Base-by-base conservation (phyloP, 2,329 filamentous ascomycete genomes). In the Aureobasidium zeae region DNA sequence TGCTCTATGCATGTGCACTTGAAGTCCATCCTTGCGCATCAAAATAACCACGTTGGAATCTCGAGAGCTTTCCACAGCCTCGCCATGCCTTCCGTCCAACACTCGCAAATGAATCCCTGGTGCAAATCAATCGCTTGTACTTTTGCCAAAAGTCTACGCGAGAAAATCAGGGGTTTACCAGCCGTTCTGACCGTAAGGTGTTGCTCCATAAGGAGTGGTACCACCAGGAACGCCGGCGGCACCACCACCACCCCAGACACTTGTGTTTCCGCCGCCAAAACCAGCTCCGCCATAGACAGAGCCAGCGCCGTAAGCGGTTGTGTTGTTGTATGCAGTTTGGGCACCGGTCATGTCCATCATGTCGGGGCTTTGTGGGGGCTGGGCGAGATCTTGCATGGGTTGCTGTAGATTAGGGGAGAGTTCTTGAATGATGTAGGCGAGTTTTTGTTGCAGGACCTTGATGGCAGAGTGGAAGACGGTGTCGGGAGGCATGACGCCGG, bases 391-490 rank as follows among this genome's bases (percentile, higher is more conserved):
- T 26, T 70, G 38, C 3, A 32, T 29, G 51, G 45, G 51, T 71
- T 75, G 73, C 51, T 48, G 53, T 44, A 52, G 58, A 50, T 66
- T 62, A 49, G 76, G 74, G 43, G 73, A 71, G 52, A 82, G 64
- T 22, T 77, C 74, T 48, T 76, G 71, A 48, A 94, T 81, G 28
- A 95, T 76, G 3, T 73, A 74, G 2, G 88, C 91, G 25, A 98
- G 76, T 67, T 98, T 98, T 53, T 83, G 77, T 62, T 96, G 91
- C 45, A 98, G 70, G 20, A 86, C 82, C 51, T 83, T 79, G 62
- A 98, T 94, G 24, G 87, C 88, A 55, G 86, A 79, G 55, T 88
- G 81, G 39, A 98, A 79, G 54, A 96, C 91, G 49, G 79, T 75
- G 57, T 98, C 89, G 0, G 91, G 89, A 21, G 91, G 85, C 48